These are phyloP conservation scores for Iris macrosiphon DNA, from an alignment of 106 monocot genomes.

Conservation along the genomic window DNA sequence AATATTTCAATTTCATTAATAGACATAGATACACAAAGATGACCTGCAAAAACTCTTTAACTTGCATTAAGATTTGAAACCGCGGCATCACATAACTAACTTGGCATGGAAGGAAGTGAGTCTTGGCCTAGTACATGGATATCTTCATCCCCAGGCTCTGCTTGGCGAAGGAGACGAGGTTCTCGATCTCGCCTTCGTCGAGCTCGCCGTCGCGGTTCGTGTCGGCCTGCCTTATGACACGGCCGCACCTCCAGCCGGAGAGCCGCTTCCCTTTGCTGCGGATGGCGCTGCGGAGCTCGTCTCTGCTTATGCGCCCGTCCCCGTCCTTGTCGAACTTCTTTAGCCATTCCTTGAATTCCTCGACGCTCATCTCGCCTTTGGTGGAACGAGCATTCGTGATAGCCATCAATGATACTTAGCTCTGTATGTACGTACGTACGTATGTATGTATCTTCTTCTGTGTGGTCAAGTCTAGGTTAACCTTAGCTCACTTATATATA, in stretches of 20 bases:
- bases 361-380: neutral
- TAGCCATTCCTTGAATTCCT: conserved; percentile 18
- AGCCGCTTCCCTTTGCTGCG: conserved; percentile 1
- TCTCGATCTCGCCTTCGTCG: conserved; percentile 5
- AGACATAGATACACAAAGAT: no score
- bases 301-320: conserved; percentile 12
- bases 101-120: no score
- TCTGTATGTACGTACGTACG: no score
- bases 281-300: conserved; percentile 9
- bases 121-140: neutral
- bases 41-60: no score
- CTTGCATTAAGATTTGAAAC: no score
- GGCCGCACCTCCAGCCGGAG: conserved; percentile 7
- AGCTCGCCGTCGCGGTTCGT: neutral
- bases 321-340: conserved; percentile 6
- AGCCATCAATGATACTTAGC: no score
- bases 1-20: no score
- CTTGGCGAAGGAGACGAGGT: conserved; percentile 1
- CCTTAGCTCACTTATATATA: no score
- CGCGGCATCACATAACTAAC: no score
- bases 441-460: no score
- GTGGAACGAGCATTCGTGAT: conserved; percentile 1
- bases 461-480: no score
- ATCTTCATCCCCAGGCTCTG: conserved; percentile 7
- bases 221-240: conserved; percentile 3